Percentiles rank a stretch among this genome's conserved stretches.
These are phyloP conservation scores for Fusarium algeriense DNA, from an alignment of 2,329 filamentous ascomycete species.

Conservation along the genomic window DNA sequence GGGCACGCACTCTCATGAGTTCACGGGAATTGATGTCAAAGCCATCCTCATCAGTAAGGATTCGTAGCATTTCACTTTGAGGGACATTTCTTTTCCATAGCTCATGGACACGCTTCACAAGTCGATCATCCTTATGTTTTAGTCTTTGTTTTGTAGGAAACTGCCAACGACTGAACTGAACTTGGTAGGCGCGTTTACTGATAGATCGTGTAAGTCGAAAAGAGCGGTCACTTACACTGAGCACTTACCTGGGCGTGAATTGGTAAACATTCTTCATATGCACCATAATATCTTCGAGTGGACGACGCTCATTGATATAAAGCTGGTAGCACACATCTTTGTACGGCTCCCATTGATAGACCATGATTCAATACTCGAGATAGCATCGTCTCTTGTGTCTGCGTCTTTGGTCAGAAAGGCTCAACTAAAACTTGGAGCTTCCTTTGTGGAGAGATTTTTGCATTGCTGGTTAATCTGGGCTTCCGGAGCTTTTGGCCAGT, in stretches of 20 bases:
- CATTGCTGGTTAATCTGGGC: slow-evolving; percentile 47
- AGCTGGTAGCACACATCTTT: slow-evolving; percentile 65
- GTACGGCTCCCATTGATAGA: slow-evolving; percentile 61
- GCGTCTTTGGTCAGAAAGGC: slow-evolving; percentile 46
- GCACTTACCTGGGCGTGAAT: slow-evolving; percentile 71
- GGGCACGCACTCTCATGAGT: slow-evolving; percentile 75
- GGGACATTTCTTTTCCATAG: slow-evolving; percentile 81
- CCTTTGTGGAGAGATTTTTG: slow-evolving; percentile 42
- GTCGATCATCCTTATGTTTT: slow-evolving; percentile 74
- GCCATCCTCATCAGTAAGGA: slow-evolving; percentile 76
- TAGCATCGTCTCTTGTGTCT: slow-evolving; percentile 27
- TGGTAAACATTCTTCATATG: slow-evolving; percentile 74
- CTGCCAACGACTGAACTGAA: slow-evolving; percentile 81
- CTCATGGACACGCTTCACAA: slow-evolving; percentile 78
- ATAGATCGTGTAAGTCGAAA: slow-evolving; percentile 18
- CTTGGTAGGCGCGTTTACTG: slow-evolving; percentile 82
- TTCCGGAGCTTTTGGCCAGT: slow-evolving; percentile 32
- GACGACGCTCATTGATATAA: slow-evolving; percentile 81
- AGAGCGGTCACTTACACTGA: slow-evolving; percentile 9
- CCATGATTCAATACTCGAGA: slow-evolving; percentile 52
- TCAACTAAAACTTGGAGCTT: slow-evolving; percentile 29
- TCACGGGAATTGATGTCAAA: slow-evolving; percentile 79
- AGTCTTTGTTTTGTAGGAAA: slow-evolving; percentile 82
- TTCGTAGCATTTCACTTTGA: slow-evolving; percentile 79
- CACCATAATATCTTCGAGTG: slow-evolving; percentile 79